Evolutionary conservation across 1,284 basidiomycete genomes (phyloP), one percentile per base, ranked within the genome.

Genomic region (Testicularia cyperi): DNA sequence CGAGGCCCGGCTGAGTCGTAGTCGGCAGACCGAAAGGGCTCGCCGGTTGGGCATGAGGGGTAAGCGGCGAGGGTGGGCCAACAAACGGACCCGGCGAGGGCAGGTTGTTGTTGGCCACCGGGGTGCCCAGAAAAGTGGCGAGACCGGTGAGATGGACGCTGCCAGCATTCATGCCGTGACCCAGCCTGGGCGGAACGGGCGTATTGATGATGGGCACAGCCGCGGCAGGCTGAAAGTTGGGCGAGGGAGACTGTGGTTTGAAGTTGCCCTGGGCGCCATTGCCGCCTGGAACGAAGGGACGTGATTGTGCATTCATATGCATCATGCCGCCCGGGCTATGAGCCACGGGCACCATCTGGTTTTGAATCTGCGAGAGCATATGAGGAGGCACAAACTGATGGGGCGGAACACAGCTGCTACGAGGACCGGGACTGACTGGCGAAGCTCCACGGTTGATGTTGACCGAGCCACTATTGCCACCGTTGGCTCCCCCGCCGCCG

Each of bases 111-210:
- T 41, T 32, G 38, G 43, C 38, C 5, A 49, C 42, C 6, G 60
- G 52, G 1, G 47, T 44, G 4, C 44, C 52, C 4, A 62, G 44
- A 12, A 62, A 62, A 23, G 58, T 37, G 5, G 52, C 47, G 5
- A 56, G 38, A 18, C 58, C 58, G 3, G 52, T 56, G 27, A 62
- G 52, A 28, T 62, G 58, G 12, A 62, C 58, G 22, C 58, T 62
- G 7, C 35, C 53, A 5, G 44, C 32, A 23, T 49, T 48, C 23
- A 57, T 35, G 25, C 38, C 48, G 15, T 57, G 58, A 4, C 41
- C 45, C 1, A 63, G 33, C 10, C 48, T 23, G 22, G 36, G 25
- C 13, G 36, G 36, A 13, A 38, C 21, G 14, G 36, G 10, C 12
- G 24, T 13, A 18, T 14, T 15, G 14, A 31, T 9, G 38, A 30